Base-by-base conservation (phyloP, 2,329 filamentous ascomycete species). In the Fusarium ambrosium region DNA sequence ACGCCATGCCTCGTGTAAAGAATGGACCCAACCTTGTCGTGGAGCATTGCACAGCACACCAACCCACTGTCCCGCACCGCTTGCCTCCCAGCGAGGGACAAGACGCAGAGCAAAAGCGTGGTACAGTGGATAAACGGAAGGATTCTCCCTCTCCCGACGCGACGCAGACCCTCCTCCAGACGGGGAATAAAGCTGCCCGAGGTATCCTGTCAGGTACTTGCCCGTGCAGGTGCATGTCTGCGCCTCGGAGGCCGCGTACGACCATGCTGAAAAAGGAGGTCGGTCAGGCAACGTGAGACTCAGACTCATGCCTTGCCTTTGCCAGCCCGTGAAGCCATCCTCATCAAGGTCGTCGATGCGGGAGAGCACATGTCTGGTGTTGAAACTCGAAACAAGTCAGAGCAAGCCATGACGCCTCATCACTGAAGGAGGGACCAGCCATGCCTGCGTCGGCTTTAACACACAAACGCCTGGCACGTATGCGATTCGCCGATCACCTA, bases 1-100 rank as follows among this genome's bases (percentile, higher is more conserved):
- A 55, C 65, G 59, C 67, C 69, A 69, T 68, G 67, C 70, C 75
- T 77, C 73, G 66, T 76, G 71, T 78, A 69, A 71, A 68, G 68
- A 74, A 69, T 58, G 48, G 48, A 55, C 27, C 68, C 55, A 63
- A 65, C 63, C 62, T 61, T 66, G 62, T 27, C 68, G 68, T 72
- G 69, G 67, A 76, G 73, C 73, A 71, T 76, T 24, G 65, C 45
- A 76, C 73, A 71, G 53, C 72, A 69, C 71, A 60, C 24, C 55
- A 56, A 69, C 45, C 64, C 71, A 71, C 55, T 55, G 53, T 70
- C 69, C 62, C 65, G 58, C 59, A 64, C 61, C 53, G 61, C 66
- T 67, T 73, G 72, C 66, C 72, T 64, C 72, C 14, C 43, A 62
- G 56, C n/a, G 32, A 58, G 29, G 36, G 37, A 45, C 61, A 64